Percentiles rank a stretch among this genome's conserved stretches.
Conservation (phyloP, 805 yeast genomes). For the Saccharomycopsis lassenensis region DNA sequence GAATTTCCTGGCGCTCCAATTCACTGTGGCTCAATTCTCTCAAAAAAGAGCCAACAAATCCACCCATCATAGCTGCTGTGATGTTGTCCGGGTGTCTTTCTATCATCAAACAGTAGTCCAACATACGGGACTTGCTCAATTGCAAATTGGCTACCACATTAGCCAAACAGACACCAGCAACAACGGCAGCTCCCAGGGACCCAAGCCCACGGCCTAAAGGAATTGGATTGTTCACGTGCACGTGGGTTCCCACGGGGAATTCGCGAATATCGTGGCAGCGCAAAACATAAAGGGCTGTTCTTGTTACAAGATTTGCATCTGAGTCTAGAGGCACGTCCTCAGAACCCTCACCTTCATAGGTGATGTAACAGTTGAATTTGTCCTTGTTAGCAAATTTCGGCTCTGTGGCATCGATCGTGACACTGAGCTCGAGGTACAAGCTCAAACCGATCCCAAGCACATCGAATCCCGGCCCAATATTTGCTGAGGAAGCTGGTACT, state of each 20-base stretch:
- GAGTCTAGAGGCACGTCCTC: slow-evolving; percentile 67
- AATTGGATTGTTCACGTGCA: slow-evolving; percentile 80
- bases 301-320: slow-evolving; percentile 76
- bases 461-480: slow-evolving; percentile 97
- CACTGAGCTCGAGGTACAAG: slow-evolving; percentile 59
- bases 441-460: slow-evolving; percentile 88
- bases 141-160: slow-evolving; percentile 70
- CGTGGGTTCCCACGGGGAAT: slow-evolving; percentile 76
- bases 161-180: slow-evolving; percentile 89
- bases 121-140: slow-evolving; percentile 67
- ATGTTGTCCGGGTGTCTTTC: slow-evolving; percentile 98
- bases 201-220: slow-evolving; percentile 97
- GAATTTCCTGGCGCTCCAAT: slow-evolving; percentile 65
- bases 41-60: slow-evolving; percentile 91
- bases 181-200: slow-evolving; percentile 97
- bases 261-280: slow-evolving; percentile 66
- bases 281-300: slow-evolving; percentile 85
- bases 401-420: slow-evolving; percentile 43
- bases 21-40: slow-evolving; percentile 70
- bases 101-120: slow-evolving; percentile 92
- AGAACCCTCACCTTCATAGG: slow-evolving; percentile 77
- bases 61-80: slow-evolving; percentile 98
- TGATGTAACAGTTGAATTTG: slow-evolving; percentile 56
- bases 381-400: slow-evolving; percentile 33
- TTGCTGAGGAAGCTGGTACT: slow-evolving; percentile 96